Percentiles rank a stretch among this genome's conserved stretches.
Evolutionary conservation across 495 filamentous ascomycete genomes (phyloP).

Genomic region (Hamigera avellanea): DNA sequence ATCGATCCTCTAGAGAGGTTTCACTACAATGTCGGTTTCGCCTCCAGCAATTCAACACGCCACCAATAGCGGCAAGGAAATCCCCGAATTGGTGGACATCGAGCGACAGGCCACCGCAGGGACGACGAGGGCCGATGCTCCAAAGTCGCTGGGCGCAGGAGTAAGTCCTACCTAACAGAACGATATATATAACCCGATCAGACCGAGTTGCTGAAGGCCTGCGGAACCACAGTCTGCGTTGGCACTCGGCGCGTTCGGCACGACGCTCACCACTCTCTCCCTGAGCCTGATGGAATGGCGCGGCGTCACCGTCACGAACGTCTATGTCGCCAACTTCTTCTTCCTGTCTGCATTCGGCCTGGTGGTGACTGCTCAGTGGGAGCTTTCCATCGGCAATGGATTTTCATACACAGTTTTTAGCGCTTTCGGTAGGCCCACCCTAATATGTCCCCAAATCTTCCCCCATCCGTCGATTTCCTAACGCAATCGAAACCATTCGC

Average conservation of each 20-base stretch:
- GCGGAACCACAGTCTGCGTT: slow-evolving; percentile 23
- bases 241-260: slow-evolving; percentile 38
- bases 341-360: slow-evolving; percentile 37
- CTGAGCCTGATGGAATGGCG: slow-evolving; percentile 40
- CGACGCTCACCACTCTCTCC: slow-evolving; percentile 36
- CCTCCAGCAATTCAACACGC: too few species aligned
- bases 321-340: slow-evolving; percentile 40
- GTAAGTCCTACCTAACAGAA: slow-evolving; percentile 6
- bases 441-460: neutral
- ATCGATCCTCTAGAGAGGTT: too few species aligned
- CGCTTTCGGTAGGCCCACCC: slow-evolving; percentile 31
- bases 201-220: neutral
- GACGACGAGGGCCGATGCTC: neutral
- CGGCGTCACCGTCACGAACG: slow-evolving; percentile 31
- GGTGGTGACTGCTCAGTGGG: slow-evolving; percentile 40
- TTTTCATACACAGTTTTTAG: slow-evolving; percentile 40
- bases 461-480: too few species aligned
- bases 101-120: slow-evolving; percentile 7
- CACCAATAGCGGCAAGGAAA: too few species aligned
- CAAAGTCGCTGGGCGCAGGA: slow-evolving; percentile 15
- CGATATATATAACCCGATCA: slow-evolving; percentile 2
- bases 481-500: too few species aligned
- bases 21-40: too few species aligned
- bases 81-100: slow-evolving; percentile 4
- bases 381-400: slow-evolving; percentile 34